Evolutionary conservation across 352 stramenopile genomes (phyloP), one percentile per base, ranked within the genome.

Genomic region (Phytophthora pinifolia): DNA sequence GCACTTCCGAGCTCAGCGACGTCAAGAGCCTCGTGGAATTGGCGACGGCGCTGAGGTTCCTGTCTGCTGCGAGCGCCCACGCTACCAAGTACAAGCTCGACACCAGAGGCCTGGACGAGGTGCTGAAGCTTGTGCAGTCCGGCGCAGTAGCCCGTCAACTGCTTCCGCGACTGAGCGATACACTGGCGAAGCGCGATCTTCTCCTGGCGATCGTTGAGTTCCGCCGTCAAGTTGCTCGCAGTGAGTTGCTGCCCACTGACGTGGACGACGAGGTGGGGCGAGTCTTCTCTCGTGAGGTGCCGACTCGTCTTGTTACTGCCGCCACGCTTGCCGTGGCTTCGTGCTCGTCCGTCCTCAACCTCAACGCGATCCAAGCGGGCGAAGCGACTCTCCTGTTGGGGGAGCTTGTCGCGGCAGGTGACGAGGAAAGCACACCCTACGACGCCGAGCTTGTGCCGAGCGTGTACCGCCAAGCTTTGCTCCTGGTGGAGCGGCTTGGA

Each of bases 41-140:
- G 14, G 48, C 62, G 0, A 71, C 74, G 1, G 60, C 67, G 10
- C 43, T 92, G 18, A 67, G 75, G 31, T 89, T 92, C 36, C 55
- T 92, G 6, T 57, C 66, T 4, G 55, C 63, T 9, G 65, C 61
- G 9, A 60, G 51, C 7, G 14, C 36, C 3, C 69, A 88, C 10
- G 75, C 65, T 25, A 49, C 10, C n/a, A 89, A 89, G 45, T 88
- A 83, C 50, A 74, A 76, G 15, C 46, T 91, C 15, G 59, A 91
- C 12, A 61, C 48, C 10, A 38, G 32, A 12, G 18, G 52, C 2
- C 41, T 85, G 12, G 35, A 53, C 3, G 51, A 75, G 29, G 65
- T 83, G 6, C 56, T 76, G n/a, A 41, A 69, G 33, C 14, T 54
- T 20, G 42, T 82, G 20, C 62, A 80, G 29, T 63, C 53, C 14